Conservation (phyloP, 2,329 filamentous ascomycete genomes). For the Cadophora sp. region DNA sequence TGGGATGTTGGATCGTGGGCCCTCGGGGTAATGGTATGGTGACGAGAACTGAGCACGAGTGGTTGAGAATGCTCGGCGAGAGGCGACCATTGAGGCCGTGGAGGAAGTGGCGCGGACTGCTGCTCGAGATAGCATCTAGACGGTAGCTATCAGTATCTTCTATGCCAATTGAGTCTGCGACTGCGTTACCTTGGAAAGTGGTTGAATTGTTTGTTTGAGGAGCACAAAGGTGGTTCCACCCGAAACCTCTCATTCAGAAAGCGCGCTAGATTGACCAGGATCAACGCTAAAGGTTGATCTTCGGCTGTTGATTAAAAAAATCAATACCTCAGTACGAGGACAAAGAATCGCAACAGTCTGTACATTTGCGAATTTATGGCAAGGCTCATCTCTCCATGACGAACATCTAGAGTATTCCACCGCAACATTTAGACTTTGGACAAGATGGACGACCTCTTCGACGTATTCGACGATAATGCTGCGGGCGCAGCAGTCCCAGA, state of each 20-base stretch:
- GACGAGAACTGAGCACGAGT: constrained; percentile 85
- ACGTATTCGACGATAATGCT: constrained; percentile 75
- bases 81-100: constrained; percentile 67
- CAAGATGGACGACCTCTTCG: constrained; percentile 80
- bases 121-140: constrained; percentile 83
- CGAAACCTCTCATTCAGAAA: neutral
- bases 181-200: constrained; percentile 35
- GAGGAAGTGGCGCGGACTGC: constrained; percentile 61
- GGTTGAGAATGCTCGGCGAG: constrained; percentile 93
- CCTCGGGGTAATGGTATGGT: constrained; percentile 98
- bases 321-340: neutral
- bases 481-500: constrained; percentile 34
- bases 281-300: neutral
- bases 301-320: constrained; percentile 10
- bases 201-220: constrained; percentile 15
- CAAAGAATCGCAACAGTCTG: neutral
- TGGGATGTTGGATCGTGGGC: constrained; percentile 90
- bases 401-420: neutral
- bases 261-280: constrained; percentile 11
- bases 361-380: neutral
- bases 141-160: constrained; percentile 31
- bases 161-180: constrained; percentile 49
- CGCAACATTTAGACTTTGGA: constrained; percentile 8
- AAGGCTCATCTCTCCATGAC: neutral
- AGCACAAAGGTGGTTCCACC: constrained; percentile 8